These are phyloP conservation scores for Panellus pusillus DNA, from an alignment of 768 basidiomycete species.

Conservation along the genomic window DNA sequence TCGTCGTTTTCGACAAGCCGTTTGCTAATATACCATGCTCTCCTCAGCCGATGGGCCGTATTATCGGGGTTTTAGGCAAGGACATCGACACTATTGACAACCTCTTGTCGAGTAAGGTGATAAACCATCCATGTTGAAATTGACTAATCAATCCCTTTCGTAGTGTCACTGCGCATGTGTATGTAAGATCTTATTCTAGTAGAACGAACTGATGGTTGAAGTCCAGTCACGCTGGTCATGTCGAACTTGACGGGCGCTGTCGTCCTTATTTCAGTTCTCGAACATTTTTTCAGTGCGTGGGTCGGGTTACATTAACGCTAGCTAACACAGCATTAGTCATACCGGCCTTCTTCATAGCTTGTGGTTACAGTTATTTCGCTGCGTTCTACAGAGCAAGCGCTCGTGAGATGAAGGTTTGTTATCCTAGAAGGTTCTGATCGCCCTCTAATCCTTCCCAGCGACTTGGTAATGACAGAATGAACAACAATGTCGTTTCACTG, in stretches of 20 bases:
- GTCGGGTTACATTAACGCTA: neutral
- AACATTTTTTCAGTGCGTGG: slow-evolving; percentile 56
- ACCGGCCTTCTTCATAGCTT: slow-evolving; percentile 48
- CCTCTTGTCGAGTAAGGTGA: slow-evolving; percentile 49
- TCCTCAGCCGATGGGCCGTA: slow-evolving; percentile 55
- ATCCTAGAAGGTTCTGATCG: neutral
- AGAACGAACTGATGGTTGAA: neutral
- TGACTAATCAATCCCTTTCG: neutral
- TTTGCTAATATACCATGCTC: slow-evolving; percentile 31
- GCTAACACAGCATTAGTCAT: slow-evolving; percentile 41
- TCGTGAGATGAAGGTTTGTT: slow-evolving; percentile 60
- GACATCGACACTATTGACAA: slow-evolving; percentile 68
- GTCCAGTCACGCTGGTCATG: slow-evolving; percentile 49
- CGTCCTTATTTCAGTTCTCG: slow-evolving; percentile 55
- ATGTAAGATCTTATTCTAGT: slow-evolving; percentile 24
- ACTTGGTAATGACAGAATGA: slow-evolving; percentile 28
- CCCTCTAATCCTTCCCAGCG: slow-evolving; percentile 15
- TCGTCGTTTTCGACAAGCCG: neutral
- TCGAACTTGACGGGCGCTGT: slow-evolving; percentile 52
- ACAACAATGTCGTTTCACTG: neutral
- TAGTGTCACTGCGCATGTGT: slow-evolving; percentile 61
- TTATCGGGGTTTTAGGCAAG: slow-evolving; percentile 63
- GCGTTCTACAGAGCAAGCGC: slow-evolving; percentile 71
- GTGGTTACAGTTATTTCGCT: slow-evolving; percentile 68
- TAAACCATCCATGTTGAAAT: neutral